Evolutionary conservation across 2,329 filamentous ascomycete species (phyloP).

Genomic region (Diaporthe ilicicola): DNA sequence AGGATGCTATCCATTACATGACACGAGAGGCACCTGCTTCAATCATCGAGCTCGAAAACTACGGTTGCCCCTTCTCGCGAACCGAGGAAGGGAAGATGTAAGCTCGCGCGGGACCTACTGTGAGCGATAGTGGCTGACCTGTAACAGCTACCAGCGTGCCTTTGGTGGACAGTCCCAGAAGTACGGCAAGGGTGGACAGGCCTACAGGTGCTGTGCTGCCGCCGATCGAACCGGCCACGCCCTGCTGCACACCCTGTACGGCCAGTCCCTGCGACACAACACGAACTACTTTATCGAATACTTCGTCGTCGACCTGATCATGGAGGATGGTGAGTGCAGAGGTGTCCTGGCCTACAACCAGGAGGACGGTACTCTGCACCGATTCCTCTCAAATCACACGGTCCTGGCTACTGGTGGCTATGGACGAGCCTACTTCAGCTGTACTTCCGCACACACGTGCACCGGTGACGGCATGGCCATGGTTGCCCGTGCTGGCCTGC

Average conservation of each 20-base stretch:
- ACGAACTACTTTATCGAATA: slow-evolving; percentile 99
- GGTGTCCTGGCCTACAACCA: slow-evolving; percentile 98
- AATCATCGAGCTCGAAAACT: slow-evolving; percentile 95
- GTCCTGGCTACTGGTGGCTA: slow-evolving; percentile 97
- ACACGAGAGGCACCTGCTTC: slow-evolving; percentile 91
- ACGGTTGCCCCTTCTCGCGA: slow-evolving; percentile 95
- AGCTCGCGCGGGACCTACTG: slow-evolving; percentile 42
- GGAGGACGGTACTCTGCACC: slow-evolving; percentile 96
- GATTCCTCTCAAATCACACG: slow-evolving; percentile 96
- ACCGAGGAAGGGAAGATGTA: slow-evolving; percentile 96
- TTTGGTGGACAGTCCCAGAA: slow-evolving; percentile 98
- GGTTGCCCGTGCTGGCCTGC: slow-evolving; percentile 96
- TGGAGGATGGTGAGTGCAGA: slow-evolving; percentile 96
- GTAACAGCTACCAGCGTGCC: slow-evolving; percentile 86
- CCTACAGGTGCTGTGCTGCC: slow-evolving; percentile 95
- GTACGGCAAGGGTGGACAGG: slow-evolving; percentile 95
- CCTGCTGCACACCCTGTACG: slow-evolving; percentile 97
- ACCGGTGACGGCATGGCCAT: slow-evolving; percentile 99
- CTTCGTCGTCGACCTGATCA: slow-evolving; percentile 95
- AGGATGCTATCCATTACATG: slow-evolving; percentile 99
- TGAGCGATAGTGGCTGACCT: slow-evolving; percentile 35
- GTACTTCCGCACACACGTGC: slow-evolving; percentile 97
- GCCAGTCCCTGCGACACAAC: slow-evolving; percentile 95
- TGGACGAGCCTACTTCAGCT: slow-evolving; percentile 97
- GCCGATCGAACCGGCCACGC: slow-evolving; percentile 97